phyloP scores from a whole-genome alignment of 2,329 filamentous ascomycete genomes.

The Macroventuria anomochaeta region DNA sequence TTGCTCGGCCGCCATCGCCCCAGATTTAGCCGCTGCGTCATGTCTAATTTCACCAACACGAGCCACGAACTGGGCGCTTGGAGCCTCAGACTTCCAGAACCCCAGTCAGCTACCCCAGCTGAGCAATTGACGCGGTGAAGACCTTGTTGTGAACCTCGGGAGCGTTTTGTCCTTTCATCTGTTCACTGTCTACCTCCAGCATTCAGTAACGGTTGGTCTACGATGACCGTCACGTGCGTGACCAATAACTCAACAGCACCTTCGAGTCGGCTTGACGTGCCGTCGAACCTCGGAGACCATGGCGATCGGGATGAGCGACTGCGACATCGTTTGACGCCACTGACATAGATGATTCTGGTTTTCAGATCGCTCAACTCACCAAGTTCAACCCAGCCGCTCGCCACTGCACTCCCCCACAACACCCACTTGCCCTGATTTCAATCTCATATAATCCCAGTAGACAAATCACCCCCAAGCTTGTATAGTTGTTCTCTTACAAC shows the following conservation, averaged over 20 bases:
- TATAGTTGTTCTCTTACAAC: too few species aligned
- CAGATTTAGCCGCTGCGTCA: slow-evolving; percentile 11
- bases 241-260: background rate
- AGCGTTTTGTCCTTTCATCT: background rate
- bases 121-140: background rate
- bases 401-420: too few species aligned
- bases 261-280: background rate
- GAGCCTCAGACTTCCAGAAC: background rate
- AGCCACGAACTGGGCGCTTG: slow-evolving; percentile 3
- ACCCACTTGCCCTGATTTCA: too few species aligned
- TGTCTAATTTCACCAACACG: slow-evolving; percentile 10
- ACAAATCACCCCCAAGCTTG: too few species aligned
- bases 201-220: background rate
- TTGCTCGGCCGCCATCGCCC: background rate
- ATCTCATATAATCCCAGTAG: too few species aligned
- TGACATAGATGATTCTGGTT: background rate
- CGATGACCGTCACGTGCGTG: background rate
- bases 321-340: background rate
- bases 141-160: too few species aligned
- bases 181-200: background rate
- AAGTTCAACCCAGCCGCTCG: too few species aligned
- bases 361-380: too few species aligned
- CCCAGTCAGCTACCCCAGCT: background rate
- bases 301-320: background rate
- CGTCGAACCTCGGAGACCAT: background rate